A percentile compares a stretch with the other conserved stretches of the same genome.
Conservation (phyloP, 163 green algal species). For the Chlamydomonas reinhardtii region DNA sequence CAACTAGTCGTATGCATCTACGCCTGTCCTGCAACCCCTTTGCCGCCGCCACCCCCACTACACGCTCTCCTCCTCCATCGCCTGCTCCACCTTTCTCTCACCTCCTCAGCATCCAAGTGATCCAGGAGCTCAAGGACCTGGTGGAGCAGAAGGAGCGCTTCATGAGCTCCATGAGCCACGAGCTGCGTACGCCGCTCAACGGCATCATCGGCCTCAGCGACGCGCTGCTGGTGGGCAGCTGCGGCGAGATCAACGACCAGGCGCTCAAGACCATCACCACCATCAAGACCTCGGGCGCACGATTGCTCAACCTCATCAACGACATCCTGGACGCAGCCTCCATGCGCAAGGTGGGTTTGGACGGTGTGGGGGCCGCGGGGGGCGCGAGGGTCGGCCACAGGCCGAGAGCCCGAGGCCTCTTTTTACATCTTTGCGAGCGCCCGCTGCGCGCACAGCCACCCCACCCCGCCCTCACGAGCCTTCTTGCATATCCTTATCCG, state of each 20-base stretch:
- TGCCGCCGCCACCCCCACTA: too few species aligned
- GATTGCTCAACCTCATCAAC: constrained; percentile 69
- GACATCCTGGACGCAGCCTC: constrained; percentile 68
- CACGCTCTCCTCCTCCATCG: too few species aligned
- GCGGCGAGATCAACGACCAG: constrained; percentile 43
- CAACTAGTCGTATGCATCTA: too few species aligned
- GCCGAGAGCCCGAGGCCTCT: too few species aligned
- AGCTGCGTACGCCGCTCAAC: constrained; percentile 75
- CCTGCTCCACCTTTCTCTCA: constrained; percentile 56
- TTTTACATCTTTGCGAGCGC: too few species aligned
- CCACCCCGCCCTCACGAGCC: too few species aligned
- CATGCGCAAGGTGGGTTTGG: constrained; percentile 49
- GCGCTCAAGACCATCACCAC: constrained; percentile 61
- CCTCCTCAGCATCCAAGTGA: constrained; percentile 63
- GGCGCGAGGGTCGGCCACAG: not conserved
- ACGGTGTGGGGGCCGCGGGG: not conserved
- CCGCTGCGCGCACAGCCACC: too few species aligned
- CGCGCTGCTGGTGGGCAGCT: constrained; percentile 41
- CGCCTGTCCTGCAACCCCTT: too few species aligned
- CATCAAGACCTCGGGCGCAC: constrained; percentile 63
- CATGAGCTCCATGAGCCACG: constrained; percentile 70
- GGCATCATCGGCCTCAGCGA: constrained; percentile 71
- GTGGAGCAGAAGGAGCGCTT: constrained; percentile 73
- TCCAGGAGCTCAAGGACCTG: constrained; percentile 64
- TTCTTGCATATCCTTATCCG: too few species aligned